Evolutionary conservation across 768 basidiomycete species (phyloP), one percentile per base, ranked within the genome.

Genomic region (Wakefieldia striispora): DNA sequence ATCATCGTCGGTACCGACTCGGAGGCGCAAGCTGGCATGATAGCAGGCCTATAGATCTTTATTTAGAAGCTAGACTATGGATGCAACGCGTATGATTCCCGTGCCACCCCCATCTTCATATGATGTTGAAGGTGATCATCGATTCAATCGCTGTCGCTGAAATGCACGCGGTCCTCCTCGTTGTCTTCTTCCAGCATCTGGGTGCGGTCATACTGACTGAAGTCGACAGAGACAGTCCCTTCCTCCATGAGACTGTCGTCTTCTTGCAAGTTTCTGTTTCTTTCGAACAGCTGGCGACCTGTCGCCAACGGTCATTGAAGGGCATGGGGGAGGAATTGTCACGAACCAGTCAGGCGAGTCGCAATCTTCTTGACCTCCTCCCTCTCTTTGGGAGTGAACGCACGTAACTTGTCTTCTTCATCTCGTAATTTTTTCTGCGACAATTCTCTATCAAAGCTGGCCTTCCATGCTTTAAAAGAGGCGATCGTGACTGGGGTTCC

Each of bases 221-320:
- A 68, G 66, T 97, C 95, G 43, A 98, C 91, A 19, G 89, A 90
- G 46, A 88, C 82, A 0, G 83, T 80, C 21, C 83, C 94, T 63
- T 94, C 95, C 66, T 97, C 95, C 62, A 86, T 68, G 33, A 94
- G 74, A 13, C 70, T 77, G 55, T 90, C 89, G 47, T 97, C 95
- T 40, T 90, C 85, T 9, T 71, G 70, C 4, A 94, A 75, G 57
- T 81, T 80, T 49, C 73, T 80, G 63, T 91, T 84, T 34, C 82
- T 81, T 70, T 95, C 92, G 68, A 98, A 99, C 39, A 97, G 71
- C 71, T 97, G 93, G 20, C 92, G 84, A 23, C 95, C 95, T 95
- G 56, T 49, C n/a, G 45, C 50, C 34, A 7, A 37, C 26, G n/a
- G 45, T 59, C 38, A 23, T 47, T 31, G 56, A 49, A 52, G 24